Percentiles rank a stretch among this genome's conserved stretches.
These are phyloP conservation scores for Acanthamoeba quina DNA, from an alignment of 208 protist species.

Conservation along the genomic window DNA sequence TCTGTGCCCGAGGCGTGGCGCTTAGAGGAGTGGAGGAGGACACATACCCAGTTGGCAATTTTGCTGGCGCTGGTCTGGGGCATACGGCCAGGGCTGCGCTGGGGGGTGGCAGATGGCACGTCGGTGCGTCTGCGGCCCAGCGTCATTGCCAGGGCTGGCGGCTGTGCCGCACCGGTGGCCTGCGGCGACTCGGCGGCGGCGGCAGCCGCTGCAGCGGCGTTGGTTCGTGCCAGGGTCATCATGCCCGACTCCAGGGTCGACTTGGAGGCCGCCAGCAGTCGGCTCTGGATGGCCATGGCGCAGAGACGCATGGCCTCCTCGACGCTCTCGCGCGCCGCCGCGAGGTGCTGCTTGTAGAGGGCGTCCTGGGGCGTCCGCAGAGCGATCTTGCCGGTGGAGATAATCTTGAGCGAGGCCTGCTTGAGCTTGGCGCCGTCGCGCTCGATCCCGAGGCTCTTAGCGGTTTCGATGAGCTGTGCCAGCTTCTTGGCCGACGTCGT, in stretches of 20 bases:
- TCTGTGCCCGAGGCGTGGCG: background rate
- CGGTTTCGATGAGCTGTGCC: conserved; percentile 65
- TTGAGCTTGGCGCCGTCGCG: conserved; percentile 70
- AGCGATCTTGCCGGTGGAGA: conserved; percentile 61
- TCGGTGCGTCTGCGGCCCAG: no score
- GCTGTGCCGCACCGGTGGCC: no score
- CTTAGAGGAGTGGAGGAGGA: no score
- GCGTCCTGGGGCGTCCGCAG: conserved; percentile 36
- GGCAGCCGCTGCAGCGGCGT: background rate
- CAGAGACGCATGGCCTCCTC: conserved; percentile 54
- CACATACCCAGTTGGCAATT: background rate
- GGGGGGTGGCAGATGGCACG: background rate
- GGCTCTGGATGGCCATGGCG: conserved; percentile 66
- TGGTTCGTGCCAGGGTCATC: background rate
- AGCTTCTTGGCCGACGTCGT: conserved; percentile 56
- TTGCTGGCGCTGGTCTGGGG: background rate
- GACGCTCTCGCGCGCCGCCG: background rate
- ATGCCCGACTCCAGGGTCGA: background rate
- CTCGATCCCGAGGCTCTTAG: conserved; percentile 63
- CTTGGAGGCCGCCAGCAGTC: conserved; percentile 15
- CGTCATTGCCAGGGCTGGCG: background rate
- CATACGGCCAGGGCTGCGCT: background rate
- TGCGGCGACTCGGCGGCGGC: no score
- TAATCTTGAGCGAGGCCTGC: conserved; percentile 71
- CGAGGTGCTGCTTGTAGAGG: conserved; percentile 58